phyloP scores from a whole-genome alignment of 1,284 basidiomycete genomes.

The Ustilago cynodontis region DNA sequence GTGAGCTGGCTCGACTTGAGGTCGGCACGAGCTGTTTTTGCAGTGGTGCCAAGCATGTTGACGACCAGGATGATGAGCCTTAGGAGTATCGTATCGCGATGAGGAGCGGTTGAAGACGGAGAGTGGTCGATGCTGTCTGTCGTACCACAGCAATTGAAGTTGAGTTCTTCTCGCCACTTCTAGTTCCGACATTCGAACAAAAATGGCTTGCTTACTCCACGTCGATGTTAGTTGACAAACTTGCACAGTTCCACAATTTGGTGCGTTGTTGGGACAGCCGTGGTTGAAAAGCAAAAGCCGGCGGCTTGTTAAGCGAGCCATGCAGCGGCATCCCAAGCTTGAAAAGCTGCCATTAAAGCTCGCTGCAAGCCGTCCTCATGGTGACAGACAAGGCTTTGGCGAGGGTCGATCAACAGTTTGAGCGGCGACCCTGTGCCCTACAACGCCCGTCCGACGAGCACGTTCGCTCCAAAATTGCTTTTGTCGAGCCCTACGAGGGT shows the following conservation, averaged over 20 bases:
- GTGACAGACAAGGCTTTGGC: not conserved
- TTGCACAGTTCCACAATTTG: no score
- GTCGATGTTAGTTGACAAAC: not conserved
- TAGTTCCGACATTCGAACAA: slow-evolving; percentile 22
- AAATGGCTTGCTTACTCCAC: slow-evolving; percentile 6
- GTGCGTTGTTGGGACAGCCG: no score
- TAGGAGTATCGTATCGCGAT: not conserved
- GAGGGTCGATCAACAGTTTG: not conserved
- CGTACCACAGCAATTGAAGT: not conserved
- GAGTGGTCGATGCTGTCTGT: not conserved
- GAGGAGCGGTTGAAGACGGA: no score
- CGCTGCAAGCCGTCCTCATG: not conserved
- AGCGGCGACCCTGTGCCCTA: not conserved
- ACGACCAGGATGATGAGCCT: not conserved
- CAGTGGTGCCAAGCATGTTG: slow-evolving; percentile 18
- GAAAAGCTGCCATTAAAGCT: slow-evolving; percentile 5
- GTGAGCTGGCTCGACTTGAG: slow-evolving; percentile 48
- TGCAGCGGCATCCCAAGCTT: slow-evolving; percentile 6
- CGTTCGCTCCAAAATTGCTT: slow-evolving; percentile 3
- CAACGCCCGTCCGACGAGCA: not conserved
- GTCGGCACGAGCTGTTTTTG: slow-evolving; percentile 33
- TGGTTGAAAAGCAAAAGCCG: slow-evolving; percentile 7
- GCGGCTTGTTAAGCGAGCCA: slow-evolving; percentile 10
- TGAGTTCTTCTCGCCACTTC: slow-evolving; percentile 22
- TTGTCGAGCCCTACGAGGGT: slow-evolving; percentile 3